Percentiles rank a stretch among this genome's conserved stretches.
Evolutionary conservation across 2,329 filamentous ascomycete genomes (phyloP).

Genomic region (Neocatenulostroma microsporum): DNA sequence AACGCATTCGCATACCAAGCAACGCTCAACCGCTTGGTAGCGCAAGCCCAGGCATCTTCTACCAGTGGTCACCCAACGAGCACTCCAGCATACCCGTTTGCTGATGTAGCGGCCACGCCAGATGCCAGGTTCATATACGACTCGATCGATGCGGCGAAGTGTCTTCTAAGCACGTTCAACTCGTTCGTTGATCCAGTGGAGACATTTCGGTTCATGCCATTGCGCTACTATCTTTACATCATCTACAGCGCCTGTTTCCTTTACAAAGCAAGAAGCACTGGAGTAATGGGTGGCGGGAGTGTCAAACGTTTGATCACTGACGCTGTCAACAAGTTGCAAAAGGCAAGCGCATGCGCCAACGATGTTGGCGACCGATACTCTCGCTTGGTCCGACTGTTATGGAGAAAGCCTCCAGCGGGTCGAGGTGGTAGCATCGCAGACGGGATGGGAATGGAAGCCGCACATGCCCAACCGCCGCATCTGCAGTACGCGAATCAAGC

Average conservation of each 20-base stretch:
- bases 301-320: constrained; percentile 52
- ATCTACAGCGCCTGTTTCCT: constrained; percentile 59
- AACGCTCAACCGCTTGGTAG: constrained; percentile 24
- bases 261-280: constrained; percentile 54
- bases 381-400: constrained; percentile 52
- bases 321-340: constrained; percentile 53
- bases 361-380: constrained; percentile 56
- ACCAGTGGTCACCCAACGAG: constrained; percentile 17
- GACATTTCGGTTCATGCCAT: constrained; percentile 56
- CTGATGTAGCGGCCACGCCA: constrained; percentile 48
- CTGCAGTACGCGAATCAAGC: not conserved
- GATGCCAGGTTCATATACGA: constrained; percentile 61
- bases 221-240: constrained; percentile 54
- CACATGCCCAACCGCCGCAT: constrained; percentile 15
- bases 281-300: constrained; percentile 48
- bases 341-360: constrained; percentile 50
- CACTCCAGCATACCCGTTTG: constrained; percentile 20
- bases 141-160: constrained; percentile 56
- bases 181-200: constrained; percentile 52
- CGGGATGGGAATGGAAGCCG: not conserved
- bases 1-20: constrained; percentile 56
- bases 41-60: constrained; percentile 17
- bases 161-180: constrained; percentile 53
- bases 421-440: constrained; percentile 7
- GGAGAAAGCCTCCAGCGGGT: constrained; percentile 41